Percentiles rank a stretch among this genome's conserved stretches.
Conservation (phyloP, 345 rosid genomes). For the Euphorbia tirucalli region DNA sequence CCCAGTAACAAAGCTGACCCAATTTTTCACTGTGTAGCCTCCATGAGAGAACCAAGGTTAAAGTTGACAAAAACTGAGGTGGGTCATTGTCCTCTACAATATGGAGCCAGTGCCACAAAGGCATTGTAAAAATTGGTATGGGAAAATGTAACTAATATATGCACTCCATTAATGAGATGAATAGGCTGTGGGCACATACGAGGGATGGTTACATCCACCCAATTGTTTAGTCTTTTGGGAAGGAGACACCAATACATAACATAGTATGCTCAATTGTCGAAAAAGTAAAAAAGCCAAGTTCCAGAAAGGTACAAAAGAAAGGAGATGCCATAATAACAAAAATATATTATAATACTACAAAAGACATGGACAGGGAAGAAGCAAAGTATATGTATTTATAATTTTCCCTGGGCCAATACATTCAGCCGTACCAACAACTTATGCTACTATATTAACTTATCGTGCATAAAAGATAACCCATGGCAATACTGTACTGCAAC, state of each 20-base stretch:
- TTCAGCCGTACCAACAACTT: neutral
- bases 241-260: no score
- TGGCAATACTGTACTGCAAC: neutral
- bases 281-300: no score
- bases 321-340: no score
- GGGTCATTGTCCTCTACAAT: neutral
- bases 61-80: neutral
- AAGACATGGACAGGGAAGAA: neutral
- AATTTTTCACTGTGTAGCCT: neutral
- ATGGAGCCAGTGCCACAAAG: neutral
- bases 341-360: neutral
- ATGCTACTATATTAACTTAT: neutral
- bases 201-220: neutral
- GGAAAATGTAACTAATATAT: no score
- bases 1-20: neutral
- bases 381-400: neutral
- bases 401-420: neutral
- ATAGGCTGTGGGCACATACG: neutral
- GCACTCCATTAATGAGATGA: no score
- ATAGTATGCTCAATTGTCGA: no score
- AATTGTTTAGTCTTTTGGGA: neutral
- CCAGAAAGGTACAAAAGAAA: no score
- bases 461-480: no score
- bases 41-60: neutral
- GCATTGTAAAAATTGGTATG: neutral